A percentile compares a stretch with the other conserved stretches of the same genome.
These are phyloP conservation scores for Fusarium xyrophilum DNA, from an alignment of 2,329 filamentous ascomycete species.

Conservation along the genomic window DNA sequence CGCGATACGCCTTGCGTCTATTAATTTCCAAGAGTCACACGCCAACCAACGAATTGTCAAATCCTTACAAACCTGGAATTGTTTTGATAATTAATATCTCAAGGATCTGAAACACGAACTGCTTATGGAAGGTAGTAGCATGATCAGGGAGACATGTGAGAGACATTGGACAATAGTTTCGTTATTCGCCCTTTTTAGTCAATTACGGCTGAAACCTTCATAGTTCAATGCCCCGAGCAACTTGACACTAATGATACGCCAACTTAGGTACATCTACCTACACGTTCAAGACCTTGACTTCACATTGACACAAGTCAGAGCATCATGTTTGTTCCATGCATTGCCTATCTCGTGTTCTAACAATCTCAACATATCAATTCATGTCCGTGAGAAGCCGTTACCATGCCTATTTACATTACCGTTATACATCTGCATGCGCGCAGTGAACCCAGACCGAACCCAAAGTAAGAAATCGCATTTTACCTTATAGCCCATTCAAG, in stretches of 20 bases:
- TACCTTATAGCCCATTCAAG: not conserved
- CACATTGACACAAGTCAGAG: not conserved
- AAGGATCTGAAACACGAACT: slow-evolving; percentile 1
- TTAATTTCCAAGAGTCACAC: not conserved
- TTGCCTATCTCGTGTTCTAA: slow-evolving; percentile 19
- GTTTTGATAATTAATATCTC: not conserved
- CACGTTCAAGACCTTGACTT: not conserved
- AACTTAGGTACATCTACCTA: not conserved
- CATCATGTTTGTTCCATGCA: slow-evolving; percentile 12
- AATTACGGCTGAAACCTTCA: not conserved
- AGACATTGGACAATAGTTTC: not conserved
- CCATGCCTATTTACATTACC: slow-evolving; percentile 28
- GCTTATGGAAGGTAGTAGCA: not conserved
- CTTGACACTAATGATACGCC: not conserved
- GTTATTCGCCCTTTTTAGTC: not conserved
- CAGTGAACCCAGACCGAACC: slow-evolving; percentile 1
- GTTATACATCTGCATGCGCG: slow-evolving; percentile 23
- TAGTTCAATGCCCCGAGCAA: not conserved
- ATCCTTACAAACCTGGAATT: not conserved
- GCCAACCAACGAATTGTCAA: not conserved
- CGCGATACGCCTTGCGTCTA: slow-evolving; percentile 20
- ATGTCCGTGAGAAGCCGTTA: slow-evolving; percentile 26
- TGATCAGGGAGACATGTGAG: not conserved
- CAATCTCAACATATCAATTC: slow-evolving; percentile 22
- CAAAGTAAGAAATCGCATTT: not conserved